Evolutionary conservation across 108 stramenopile species (phyloP).

Genomic region (Cyclostephanos tholiformis): DNA sequence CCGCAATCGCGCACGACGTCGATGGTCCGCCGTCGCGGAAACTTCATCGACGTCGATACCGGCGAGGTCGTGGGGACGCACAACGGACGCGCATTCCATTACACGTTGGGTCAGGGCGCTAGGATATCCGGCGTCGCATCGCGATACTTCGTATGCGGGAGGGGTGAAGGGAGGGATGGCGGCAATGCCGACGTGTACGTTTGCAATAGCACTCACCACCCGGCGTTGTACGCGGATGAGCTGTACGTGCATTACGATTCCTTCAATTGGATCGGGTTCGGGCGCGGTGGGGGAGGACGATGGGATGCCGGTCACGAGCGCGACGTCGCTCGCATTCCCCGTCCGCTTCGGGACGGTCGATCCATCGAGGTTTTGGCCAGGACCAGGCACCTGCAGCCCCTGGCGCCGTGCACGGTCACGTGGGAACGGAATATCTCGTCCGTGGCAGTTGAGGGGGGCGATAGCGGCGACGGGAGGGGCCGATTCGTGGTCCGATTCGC

Average conservation of each 20-base stretch:
- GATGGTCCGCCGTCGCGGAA: constrained; percentile 36
- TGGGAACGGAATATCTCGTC: constrained; percentile 6
- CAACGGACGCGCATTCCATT: constrained; percentile 49
- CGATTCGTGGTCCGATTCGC: constrained; percentile 45
- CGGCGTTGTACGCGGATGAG: constrained; percentile 74
- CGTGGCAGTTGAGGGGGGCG: background rate
- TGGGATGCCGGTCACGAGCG: background rate
- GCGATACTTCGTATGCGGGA: constrained; percentile 84
- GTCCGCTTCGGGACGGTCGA: constrained; percentile 32
- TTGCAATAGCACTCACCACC: constrained; percentile 86
- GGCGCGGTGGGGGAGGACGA: constrained; percentile 6
- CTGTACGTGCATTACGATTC: constrained; percentile 49
- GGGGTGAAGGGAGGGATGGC: constrained; percentile 20
- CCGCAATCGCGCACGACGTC: background rate
- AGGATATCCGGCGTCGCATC: constrained; percentile 73
- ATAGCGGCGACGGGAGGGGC: constrained; percentile 14
- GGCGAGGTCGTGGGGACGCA: constrained; percentile 52
- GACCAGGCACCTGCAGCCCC: constrained; percentile 79
- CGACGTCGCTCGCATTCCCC: constrained; percentile 20
- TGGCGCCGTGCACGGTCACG: constrained; percentile 62
- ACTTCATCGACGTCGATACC: constrained; percentile 81
- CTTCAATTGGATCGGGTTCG: constrained; percentile 74
- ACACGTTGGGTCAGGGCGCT: constrained; percentile 89
- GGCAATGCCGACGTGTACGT: constrained; percentile 56
- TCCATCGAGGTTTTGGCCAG: constrained; percentile 49